Evolutionary conservation across 2,329 filamentous ascomycete species (phyloP).

Genomic region (Aspergillus viridinutans): DNA sequence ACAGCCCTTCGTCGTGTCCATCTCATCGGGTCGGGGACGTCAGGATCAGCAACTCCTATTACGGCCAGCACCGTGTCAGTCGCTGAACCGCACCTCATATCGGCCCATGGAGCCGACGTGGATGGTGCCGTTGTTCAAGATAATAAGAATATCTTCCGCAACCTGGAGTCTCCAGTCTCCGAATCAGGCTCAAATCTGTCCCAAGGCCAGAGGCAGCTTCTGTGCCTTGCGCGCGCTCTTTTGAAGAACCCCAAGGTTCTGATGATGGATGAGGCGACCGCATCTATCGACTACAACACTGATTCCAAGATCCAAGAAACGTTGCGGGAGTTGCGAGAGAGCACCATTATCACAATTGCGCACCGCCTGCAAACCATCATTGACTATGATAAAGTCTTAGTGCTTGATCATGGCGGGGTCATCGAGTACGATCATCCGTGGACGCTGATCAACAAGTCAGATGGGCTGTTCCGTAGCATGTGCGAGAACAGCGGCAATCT

Average conservation of each 20-base stretch:
- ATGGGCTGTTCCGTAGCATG: constrained; percentile 64
- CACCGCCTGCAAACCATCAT: constrained; percentile 95
- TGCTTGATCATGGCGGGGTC: constrained; percentile 82
- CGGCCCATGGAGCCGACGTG: constrained; percentile 18
- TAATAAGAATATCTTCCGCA: constrained; percentile 94
- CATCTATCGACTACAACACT: constrained; percentile 93
- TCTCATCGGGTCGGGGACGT: constrained; percentile 56
- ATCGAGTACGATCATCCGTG: constrained; percentile 90
- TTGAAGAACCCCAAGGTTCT: constrained; percentile 87
- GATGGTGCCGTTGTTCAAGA: constrained; percentile 41
- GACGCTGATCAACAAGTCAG: constrained; percentile 68
- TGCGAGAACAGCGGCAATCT: constrained; percentile 65
- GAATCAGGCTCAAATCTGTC: constrained; percentile 94
- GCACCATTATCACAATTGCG: constrained; percentile 94
- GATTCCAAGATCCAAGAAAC: constrained; percentile 96
- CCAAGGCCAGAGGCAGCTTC: constrained; percentile 89
- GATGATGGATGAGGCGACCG: constrained; percentile 99
- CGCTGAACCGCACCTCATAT: constrained; percentile 17
- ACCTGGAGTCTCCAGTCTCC: constrained; percentile 75
- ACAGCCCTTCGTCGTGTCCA: constrained; percentile 82
- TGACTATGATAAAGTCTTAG: constrained; percentile 95
- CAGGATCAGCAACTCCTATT: constrained; percentile 33
- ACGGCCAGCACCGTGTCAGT: constrained; percentile 25
- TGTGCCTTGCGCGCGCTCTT: constrained; percentile 88
- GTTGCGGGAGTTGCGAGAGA: constrained; percentile 78